phyloP scores from a whole-genome alignment of 1,139 yeast genomes.

The Wickerhamiella infanticola region DNA sequence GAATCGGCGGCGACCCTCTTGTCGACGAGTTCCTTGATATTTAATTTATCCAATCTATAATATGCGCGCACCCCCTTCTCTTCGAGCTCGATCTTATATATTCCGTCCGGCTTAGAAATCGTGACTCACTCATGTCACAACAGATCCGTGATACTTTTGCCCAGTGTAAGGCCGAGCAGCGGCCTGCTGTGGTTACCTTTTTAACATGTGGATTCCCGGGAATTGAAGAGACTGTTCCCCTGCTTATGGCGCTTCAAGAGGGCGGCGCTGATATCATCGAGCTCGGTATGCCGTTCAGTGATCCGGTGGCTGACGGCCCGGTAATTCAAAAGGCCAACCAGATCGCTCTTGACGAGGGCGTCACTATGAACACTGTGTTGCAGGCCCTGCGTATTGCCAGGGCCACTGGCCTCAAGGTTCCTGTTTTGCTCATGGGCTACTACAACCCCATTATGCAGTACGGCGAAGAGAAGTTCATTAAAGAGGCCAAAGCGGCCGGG shows the following conservation, averaged over 20 bases:
- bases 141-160: constrained; percentile 17
- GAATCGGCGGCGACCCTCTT: background rate
- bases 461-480: constrained; percentile 72
- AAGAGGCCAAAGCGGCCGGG: constrained; percentile 70
- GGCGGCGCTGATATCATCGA: constrained; percentile 95
- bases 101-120: no score
- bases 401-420: constrained; percentile 67
- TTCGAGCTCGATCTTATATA: no score
- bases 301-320: constrained; percentile 98
- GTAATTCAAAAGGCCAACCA: constrained; percentile 77
- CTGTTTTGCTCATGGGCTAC: constrained; percentile 91
- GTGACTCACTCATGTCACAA: constrained; percentile 14
- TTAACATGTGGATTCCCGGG: constrained; percentile 92
- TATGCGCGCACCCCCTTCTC: no score
- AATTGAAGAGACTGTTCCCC: constrained; percentile 71
- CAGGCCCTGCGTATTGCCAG: constrained; percentile 66
- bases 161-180: constrained; percentile 26
- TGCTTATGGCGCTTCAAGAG: constrained; percentile 72
- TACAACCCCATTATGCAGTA: constrained; percentile 84
- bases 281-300: constrained; percentile 93
- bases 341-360: constrained; percentile 62
- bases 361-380: constrained; percentile 51
- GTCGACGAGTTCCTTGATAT: background rate
- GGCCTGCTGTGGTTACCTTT: constrained; percentile 83
- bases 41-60: no score